A percentile compares a stretch with the other conserved stretches of the same genome.
Conservation (phyloP, 2,329 filamentous ascomycete species). For the Epichloe brachyelytri region DNA sequence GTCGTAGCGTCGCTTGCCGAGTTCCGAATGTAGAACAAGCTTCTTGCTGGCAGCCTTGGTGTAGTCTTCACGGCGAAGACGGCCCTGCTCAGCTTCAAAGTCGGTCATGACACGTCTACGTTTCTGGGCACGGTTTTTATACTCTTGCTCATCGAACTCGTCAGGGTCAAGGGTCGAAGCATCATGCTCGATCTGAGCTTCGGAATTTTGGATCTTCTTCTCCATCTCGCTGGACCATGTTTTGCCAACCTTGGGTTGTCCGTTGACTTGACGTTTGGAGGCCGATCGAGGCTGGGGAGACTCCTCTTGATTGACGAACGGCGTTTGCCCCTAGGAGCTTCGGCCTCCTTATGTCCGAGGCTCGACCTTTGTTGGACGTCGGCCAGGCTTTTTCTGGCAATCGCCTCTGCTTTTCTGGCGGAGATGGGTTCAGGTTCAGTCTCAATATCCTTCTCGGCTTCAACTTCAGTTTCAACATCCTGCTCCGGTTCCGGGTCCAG, state of each 20-base stretch:
- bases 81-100: slow-evolving; percentile 50
- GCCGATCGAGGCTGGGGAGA: slow-evolving; percentile 34
- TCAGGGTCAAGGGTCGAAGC: slow-evolving; percentile 32
- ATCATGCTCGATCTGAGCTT: slow-evolving; percentile 30
- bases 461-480: slow-evolving; percentile 18
- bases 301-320: slow-evolving; percentile 38
- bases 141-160: slow-evolving; percentile 32
- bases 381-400: slow-evolving; percentile 18
- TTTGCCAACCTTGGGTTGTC: slow-evolving; percentile 48
- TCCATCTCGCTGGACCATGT: slow-evolving; percentile 41
- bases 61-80: slow-evolving; percentile 48
- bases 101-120: slow-evolving; percentile 54
- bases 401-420: slow-evolving; percentile 14
- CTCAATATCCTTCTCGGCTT: slow-evolving; percentile 23
- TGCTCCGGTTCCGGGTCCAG: slow-evolving; percentile 8
- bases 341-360: slow-evolving; percentile 38
- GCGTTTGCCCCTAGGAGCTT: slow-evolving; percentile 35
- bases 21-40: slow-evolving; percentile 54
- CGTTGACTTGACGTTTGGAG: slow-evolving; percentile 48
- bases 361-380: slow-evolving; percentile 33
- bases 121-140: slow-evolving; percentile 48
- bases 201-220: slow-evolving; percentile 25
- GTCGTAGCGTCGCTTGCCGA: slow-evolving; percentile 65
- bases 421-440: slow-evolving; percentile 19
- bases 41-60: slow-evolving; percentile 44